phyloP scores from a whole-genome alignment of 257 asterid genomes.

The Plectranthus barbatus region DNA sequence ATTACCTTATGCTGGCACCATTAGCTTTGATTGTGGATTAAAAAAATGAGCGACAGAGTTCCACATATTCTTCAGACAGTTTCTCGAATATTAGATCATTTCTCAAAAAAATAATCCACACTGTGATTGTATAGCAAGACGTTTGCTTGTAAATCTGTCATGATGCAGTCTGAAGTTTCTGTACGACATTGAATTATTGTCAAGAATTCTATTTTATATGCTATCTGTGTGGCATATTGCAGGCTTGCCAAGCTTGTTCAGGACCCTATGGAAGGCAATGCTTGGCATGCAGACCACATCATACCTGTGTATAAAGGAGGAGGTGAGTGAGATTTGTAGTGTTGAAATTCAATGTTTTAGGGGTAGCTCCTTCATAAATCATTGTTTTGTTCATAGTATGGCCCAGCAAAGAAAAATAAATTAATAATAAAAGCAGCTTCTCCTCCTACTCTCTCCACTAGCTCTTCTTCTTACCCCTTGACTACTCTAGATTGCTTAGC shows the following conservation, averaged over 20 bases:
- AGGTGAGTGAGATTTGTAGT: slow-evolving; percentile 36
- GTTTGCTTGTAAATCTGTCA: neutral
- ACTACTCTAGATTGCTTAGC: too few relatives aligned
- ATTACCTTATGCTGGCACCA: neutral
- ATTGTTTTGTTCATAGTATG: too few relatives aligned
- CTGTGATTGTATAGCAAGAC: neutral
- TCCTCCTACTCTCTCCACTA: too few relatives aligned
- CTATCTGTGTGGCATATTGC: slow-evolving; percentile 21
- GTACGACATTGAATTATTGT: neutral
- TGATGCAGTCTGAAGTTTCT: neutral
- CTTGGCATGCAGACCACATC: slow-evolving; percentile 99
- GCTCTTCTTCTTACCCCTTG: too few relatives aligned
- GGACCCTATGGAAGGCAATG: slow-evolving; percentile 80
- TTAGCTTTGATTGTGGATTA: neutral
- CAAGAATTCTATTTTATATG: neutral
- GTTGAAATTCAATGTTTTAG: slow-evolving; percentile 7
- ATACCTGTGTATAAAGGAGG: slow-evolving; percentile 88
- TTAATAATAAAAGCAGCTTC: too few relatives aligned
- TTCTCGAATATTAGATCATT: neutral
- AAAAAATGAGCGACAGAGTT: neutral
- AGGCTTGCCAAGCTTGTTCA: slow-evolving; percentile 68
- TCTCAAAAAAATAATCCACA: neutral
- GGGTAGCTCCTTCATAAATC: neutral
- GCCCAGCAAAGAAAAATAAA: too few relatives aligned
- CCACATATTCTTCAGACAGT: neutral